Base-by-base conservation (phyloP, 345 rosid genomes). In the Punica granatum region DNA sequence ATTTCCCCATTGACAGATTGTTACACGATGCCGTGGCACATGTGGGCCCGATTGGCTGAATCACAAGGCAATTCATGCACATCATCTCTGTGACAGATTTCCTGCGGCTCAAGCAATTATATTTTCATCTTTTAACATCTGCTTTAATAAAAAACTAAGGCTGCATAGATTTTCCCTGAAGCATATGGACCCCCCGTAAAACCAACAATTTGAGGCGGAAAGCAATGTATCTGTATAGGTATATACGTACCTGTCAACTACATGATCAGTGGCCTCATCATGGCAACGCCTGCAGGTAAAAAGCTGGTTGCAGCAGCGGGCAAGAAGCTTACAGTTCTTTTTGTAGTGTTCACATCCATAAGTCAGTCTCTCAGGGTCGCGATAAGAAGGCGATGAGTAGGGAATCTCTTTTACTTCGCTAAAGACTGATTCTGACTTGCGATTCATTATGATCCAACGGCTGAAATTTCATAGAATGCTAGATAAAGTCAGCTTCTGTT, bases 301-400 rank as follows among this genome's bases (percentile, higher is more conserved):
- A 60, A 92, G 83, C 71, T 77, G 72, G 75, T 79, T 81, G 82
- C 96, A 89, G 79, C 98, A 92, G 37, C 82, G 60, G 41, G 85
- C 75, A 63, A 85, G 66, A 51, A 89, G 94, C 78, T 92, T 89
- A 74, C 92, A 87, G 65, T 69, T 86, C 78, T 90, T 89, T 71
- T 81, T 88, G 75, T 89, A 92, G 73, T 89, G 98, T 72, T 84
- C 84, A 83, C 96, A 92, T 61, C 98, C 96, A 30, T 79, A 69
- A 42, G 68, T 72, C 41, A 60, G 42, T 51, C 78, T 66, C 0
- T 60, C 33, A 70, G 80, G 67, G 63, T 92, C 92, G 48, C 75
- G 71, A 76, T 81, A 88, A 25, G 92, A 86, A 67, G 89, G 86
- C 73, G 72, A 70, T 64, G 73, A 86, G 48, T 90, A 92, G 25